Conservation (phyloP, 1,284 basidiomycete genomes). For the Cryptococcus wingfieldii region DNA sequence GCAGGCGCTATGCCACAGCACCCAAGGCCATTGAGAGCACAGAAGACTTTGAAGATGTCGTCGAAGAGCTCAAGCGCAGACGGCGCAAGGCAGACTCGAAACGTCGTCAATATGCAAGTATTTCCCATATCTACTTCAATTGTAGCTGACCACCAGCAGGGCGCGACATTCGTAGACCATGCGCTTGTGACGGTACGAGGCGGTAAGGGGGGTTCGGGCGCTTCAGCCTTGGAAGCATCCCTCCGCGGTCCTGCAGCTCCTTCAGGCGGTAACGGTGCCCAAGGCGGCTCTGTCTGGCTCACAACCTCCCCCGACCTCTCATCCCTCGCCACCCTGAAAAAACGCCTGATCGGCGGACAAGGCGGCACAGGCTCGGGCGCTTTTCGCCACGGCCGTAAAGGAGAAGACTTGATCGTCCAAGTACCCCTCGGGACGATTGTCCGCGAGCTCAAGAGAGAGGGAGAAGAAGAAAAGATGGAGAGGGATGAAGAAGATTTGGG, state of each 20-base stretch:
- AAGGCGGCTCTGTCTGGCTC: constrained; percentile 80
- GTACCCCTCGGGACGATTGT: constrained; percentile 89
- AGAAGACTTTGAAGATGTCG: constrained; percentile 30
- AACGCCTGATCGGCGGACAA: constrained; percentile 61
- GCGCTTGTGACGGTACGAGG: constrained; percentile 69
- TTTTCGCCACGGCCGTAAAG: constrained; percentile 75
- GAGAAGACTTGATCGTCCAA: constrained; percentile 64
- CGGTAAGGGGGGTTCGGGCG: constrained; percentile 76
- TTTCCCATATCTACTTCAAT: not conserved
- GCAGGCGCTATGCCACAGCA: constrained; percentile 1
- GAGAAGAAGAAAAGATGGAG: constrained; percentile 55
- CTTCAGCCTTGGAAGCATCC: constrained; percentile 75
- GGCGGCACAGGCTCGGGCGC: constrained; percentile 74
- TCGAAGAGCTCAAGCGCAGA: constrained; percentile 34
- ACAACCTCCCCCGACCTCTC: constrained; percentile 69
- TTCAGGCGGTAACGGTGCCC: constrained; percentile 83
- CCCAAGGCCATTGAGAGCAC: not conserved
- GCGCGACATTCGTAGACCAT: constrained; percentile 75
- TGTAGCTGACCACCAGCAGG: constrained; percentile 50
- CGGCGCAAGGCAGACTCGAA: constrained; percentile 43
- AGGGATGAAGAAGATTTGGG: constrained; percentile 32
- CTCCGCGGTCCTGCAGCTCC: constrained; percentile 75
- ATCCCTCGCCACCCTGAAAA: constrained; percentile 67
- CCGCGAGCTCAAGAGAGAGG: constrained; percentile 58
- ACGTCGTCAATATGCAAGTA: constrained; percentile 37